These are phyloP conservation scores for Chaetomium globosum DNA, from an alignment of 2,329 filamentous ascomycete genomes.

Conservation along the genomic window DNA sequence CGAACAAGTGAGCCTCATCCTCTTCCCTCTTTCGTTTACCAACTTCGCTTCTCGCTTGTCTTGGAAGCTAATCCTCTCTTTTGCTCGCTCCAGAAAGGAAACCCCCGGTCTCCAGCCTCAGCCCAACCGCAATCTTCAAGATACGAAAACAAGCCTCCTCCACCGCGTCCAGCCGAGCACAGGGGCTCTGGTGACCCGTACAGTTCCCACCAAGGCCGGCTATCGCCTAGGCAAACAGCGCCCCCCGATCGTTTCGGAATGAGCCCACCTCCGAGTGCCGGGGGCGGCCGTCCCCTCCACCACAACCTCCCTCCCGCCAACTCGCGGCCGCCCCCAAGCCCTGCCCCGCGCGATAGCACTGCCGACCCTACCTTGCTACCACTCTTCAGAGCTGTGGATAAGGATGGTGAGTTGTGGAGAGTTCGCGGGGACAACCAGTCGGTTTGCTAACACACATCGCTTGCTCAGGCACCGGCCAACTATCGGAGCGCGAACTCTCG, in stretches of 20 bases:
- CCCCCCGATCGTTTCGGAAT: conserved; percentile 48
- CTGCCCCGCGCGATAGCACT: conserved; percentile 52
- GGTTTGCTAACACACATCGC: conserved; percentile 4
- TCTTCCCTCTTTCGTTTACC: conserved; percentile 10
- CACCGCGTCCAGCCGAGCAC: conserved; percentile 46
- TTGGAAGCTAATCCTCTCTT: conserved; percentile 21
- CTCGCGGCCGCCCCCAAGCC: conserved; percentile 67
- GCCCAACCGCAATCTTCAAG: conserved; percentile 41
- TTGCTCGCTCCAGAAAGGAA: conserved; percentile 43
- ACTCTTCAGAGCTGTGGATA: conserved; percentile 89
- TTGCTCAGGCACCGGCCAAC: conserved; percentile 67
- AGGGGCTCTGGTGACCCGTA: conserved; percentile 37
- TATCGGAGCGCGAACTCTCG: conserved; percentile 84
- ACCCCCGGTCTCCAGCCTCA: conserved; percentile 37
- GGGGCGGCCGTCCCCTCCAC: conserved; percentile 43
- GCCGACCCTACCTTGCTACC: conserved; percentile 77
- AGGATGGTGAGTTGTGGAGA: conserved; percentile 60
- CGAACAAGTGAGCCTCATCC: conserved; percentile 45
- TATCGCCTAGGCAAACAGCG: conserved; percentile 37
- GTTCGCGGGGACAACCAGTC: neutral
- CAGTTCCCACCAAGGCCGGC: conserved; percentile 33
- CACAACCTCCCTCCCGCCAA: conserved; percentile 58
- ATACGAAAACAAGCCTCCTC: conserved; percentile 55
- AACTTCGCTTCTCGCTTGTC: neutral
- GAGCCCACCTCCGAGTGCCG: conserved; percentile 55